Conservation (phyloP, 768 basidiomycete genomes). For the Macrolepiota albuminosa region DNA sequence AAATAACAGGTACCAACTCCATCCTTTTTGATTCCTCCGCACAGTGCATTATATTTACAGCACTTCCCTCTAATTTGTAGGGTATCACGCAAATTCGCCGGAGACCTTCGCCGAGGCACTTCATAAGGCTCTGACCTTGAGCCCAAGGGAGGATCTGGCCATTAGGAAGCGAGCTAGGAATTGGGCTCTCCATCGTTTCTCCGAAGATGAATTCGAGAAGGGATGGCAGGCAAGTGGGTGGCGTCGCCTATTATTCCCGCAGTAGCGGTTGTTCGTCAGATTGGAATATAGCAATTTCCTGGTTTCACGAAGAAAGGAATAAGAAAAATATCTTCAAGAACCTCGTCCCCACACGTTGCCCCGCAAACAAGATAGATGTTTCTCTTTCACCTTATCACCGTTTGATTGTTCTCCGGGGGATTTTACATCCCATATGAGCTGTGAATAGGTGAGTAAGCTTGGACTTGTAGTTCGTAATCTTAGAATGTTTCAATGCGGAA, state of each 20-base stretch:
- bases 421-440: not conserved
- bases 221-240: slow-evolving; percentile 70
- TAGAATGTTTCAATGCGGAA: not conserved
- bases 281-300: not conserved
- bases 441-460: not conserved
- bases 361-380: not conserved
- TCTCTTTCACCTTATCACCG: not conserved
- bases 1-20: slow-evolving; percentile 52
- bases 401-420: not conserved
- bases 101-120: slow-evolving; percentile 65
- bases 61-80: slow-evolving; percentile 25
- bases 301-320: not conserved
- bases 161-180: slow-evolving; percentile 65
- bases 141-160: slow-evolving; percentile 46
- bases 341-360: not conserved
- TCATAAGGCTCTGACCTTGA: slow-evolving; percentile 56
- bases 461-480: not conserved
- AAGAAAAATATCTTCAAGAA: not conserved
- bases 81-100: slow-evolving; percentile 73
- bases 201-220: slow-evolving; percentile 69
- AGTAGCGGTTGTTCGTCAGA: not conserved
- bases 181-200: slow-evolving; percentile 73
- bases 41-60: not conserved
- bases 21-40: not conserved
- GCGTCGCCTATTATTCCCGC: slow-evolving; percentile 20